Base-by-base conservation (phyloP, 1,284 basidiomycete genomes). In the Ceratobasidium sp. region DNA sequence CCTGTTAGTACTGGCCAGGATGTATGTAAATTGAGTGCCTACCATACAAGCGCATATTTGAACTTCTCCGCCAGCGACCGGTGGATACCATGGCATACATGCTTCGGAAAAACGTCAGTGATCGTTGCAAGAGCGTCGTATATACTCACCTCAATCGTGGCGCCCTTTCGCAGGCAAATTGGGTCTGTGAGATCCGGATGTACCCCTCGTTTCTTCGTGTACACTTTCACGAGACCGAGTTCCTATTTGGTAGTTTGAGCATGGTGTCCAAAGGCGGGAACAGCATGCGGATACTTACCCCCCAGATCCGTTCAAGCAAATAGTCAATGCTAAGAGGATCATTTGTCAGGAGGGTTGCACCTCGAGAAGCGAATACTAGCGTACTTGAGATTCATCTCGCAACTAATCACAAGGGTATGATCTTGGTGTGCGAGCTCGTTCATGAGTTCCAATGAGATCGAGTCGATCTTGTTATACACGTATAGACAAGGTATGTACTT, bases 151-250 rank as follows among this genome's bases (percentile, higher is more conserved):
- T 98, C 97, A 75, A 99, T 93, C 0, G 95, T 97, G 1, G 97
- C 95, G 0, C 97, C 97, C 80, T 90, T 93, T 71, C 97, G 88
- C 78, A 98, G 84, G 81, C 96, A 97, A 63, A 99, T 91, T n/a
- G 97, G 97, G 83, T 99, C 97, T 0, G 87, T 84, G 22, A 99
- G 84, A 81, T 99, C 97, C 1, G 97, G 96, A 78, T 93, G 93
- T 44, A 88, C 93, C n/a, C 97, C 97, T 60, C 97, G 89, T 83
- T 97, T 97, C 84, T 98, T 99, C 1, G 97, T 98, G 84, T 98
- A 99, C 72, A 98, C 90, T 83, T 96, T 96, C 66, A 97, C 95
- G 22, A 97, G 88, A 48, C 88, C 86, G 22, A 97, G 87, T 76
- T 94, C 90, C 75, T 83, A 74, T 56, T 9, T 17, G 7, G 11